phyloP scores from a whole-genome alignment of 2,329 filamentous ascomycete genomes.

The Beauveria bassiana region DNA sequence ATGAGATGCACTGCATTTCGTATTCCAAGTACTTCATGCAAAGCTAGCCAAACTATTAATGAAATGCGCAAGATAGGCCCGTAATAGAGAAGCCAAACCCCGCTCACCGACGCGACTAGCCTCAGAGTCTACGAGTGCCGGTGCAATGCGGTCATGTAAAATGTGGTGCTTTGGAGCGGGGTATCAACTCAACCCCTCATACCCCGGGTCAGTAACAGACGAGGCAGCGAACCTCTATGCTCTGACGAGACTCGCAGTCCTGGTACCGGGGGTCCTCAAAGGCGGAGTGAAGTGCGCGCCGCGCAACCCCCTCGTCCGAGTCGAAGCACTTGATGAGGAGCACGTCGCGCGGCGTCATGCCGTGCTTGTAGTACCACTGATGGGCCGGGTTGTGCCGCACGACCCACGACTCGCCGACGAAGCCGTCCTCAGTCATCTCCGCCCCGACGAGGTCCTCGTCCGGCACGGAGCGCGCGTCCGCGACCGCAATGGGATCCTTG shows the following conservation, averaged over 20 bases:
- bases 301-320: conserved; percentile 47
- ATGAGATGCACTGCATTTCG: background rate
- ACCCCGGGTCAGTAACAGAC: conserved; percentile 46
- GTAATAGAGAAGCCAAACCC: conserved; percentile 2
- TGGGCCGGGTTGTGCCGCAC: conserved; percentile 35
- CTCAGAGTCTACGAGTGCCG: background rate
- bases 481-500: conserved; percentile 44
- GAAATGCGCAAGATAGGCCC: background rate
- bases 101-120: background rate
- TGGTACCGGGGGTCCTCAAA: conserved; percentile 44
- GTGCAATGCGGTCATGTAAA: background rate
- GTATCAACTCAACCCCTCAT: background rate
- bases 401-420: conserved; percentile 40
- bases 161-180: background rate
- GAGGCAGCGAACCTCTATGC: conserved; percentile 57
- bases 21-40: background rate
- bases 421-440: conserved; percentile 41
- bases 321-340: conserved; percentile 56
- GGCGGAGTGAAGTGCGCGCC: conserved; percentile 45
- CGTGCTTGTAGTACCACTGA: conserved; percentile 46
- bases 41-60: background rate
- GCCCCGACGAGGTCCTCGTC: conserved; percentile 44
- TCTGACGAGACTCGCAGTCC: conserved; percentile 50
- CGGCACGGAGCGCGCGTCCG: conserved; percentile 40
- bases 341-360: conserved; percentile 44